Conservation (phyloP, 805 yeast genomes). For the Nakazawaea pomicola region DNA sequence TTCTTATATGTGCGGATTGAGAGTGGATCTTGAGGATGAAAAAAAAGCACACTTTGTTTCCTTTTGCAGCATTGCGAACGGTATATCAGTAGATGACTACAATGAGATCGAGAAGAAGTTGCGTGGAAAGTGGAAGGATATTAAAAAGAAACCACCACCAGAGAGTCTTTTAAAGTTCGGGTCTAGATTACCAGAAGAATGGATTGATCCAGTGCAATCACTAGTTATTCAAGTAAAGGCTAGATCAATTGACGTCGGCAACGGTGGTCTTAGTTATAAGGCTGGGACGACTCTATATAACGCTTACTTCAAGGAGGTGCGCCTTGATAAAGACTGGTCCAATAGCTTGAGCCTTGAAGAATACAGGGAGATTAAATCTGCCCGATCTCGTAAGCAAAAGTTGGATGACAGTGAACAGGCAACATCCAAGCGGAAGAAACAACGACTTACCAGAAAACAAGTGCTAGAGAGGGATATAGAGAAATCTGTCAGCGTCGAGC, state of each 20-base stretch:
- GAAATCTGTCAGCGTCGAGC: slow-evolving; percentile 8
- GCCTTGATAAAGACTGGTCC: slow-evolving; percentile 64
- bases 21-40: slow-evolving; percentile 27
- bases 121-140: slow-evolving; percentile 55
- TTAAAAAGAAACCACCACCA: slow-evolving; percentile 35
- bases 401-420: slow-evolving; percentile 19
- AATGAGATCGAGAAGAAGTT: slow-evolving; percentile 53
- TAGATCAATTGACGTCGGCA: slow-evolving; percentile 54
- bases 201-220: slow-evolving; percentile 79
- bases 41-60: slow-evolving; percentile 41
- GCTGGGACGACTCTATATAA: slow-evolving; percentile 70
- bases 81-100: slow-evolving; percentile 63
- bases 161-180: slow-evolving; percentile 47
- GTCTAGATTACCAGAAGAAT: slow-evolving; percentile 54
- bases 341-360: slow-evolving; percentile 53
- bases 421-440: slow-evolving; percentile 24
- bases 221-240: slow-evolving; percentile 82
- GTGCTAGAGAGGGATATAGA: slow-evolving; percentile 15
- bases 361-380: slow-evolving; percentile 34
- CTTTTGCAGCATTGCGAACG: slow-evolving; percentile 81
- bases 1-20: slow-evolving; percentile 69
- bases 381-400: slow-evolving; percentile 3
- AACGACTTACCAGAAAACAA: slow-evolving; percentile 17
- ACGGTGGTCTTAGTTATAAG: slow-evolving; percentile 42
- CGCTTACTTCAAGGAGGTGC: slow-evolving; percentile 62